Percentiles rank a stretch among this genome's conserved stretches.
phyloP scores from a whole-genome alignment of 2,329 filamentous ascomycete genomes.

The Monilinia laxa region DNA sequence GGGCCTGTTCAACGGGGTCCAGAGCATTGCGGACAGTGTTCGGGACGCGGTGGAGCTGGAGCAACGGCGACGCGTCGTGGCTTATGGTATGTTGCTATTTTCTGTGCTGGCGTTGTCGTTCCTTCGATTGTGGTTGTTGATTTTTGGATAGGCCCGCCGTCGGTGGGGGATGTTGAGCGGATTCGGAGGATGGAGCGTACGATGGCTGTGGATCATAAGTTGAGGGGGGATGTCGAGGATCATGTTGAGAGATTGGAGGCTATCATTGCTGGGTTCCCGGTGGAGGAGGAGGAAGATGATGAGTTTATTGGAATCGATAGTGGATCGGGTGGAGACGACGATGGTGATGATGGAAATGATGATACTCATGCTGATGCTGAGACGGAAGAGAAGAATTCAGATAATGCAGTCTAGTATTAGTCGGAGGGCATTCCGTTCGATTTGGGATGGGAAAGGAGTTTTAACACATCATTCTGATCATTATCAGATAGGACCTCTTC shows the following conservation, averaged over 20 bases:
- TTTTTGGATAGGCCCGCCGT: not conserved
- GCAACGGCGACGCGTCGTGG: not conserved
- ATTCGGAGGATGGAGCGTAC: not conserved
- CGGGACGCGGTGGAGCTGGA: not conserved
- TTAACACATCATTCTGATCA: fast-evolving
- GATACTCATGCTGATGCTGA: not conserved
- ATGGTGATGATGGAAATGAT: no score
- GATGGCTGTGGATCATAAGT: not conserved
- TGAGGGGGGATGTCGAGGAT: not conserved
- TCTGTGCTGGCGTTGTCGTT: not conserved
- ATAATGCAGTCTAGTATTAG: not conserved
- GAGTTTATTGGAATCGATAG: not conserved
- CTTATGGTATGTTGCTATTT: not conserved
- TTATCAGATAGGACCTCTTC: not conserved
- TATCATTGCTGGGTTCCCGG: not conserved
- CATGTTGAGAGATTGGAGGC: not conserved
- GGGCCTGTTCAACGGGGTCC: not conserved
- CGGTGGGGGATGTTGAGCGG: fast-evolving
- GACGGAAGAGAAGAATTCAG: not conserved
- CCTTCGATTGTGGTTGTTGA: not conserved
- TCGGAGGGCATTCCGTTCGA: no score
- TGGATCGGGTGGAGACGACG: not conserved
- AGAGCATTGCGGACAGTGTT: not conserved
- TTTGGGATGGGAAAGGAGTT: not conserved
- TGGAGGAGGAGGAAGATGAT: not conserved